Evolutionary conservation across 148 eudicot genomes (phyloP).

Genomic region (Chenopodium quinoa): DNA sequence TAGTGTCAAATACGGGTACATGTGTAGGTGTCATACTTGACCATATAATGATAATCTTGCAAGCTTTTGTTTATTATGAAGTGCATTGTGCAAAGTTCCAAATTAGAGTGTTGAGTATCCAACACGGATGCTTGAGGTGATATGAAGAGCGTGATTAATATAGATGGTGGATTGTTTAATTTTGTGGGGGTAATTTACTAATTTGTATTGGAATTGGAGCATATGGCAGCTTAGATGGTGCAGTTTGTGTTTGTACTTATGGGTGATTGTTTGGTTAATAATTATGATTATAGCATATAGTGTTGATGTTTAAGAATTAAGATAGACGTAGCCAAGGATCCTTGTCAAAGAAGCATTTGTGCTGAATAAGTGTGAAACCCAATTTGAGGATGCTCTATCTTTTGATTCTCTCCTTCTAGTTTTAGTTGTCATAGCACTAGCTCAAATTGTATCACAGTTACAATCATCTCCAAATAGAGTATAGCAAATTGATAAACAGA

Average conservation of each 20-base stretch:
- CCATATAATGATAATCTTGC: neutral
- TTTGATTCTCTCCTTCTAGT: neutral
- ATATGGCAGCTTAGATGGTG: neutral
- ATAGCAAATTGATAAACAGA: neutral
- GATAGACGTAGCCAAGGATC: neutral
- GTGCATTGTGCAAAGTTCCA: neutral
- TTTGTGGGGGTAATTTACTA: neutral
- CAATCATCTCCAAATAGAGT: neutral
- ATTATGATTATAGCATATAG: neutral
- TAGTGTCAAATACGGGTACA: neutral
- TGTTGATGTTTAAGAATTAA: neutral
- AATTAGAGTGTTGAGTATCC: neutral
- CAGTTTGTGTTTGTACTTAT: neutral
- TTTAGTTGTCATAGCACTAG: neutral
- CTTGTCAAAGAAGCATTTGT: neutral
- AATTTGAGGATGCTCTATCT: neutral
- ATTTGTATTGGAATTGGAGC: neutral
- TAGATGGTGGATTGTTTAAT: neutral
- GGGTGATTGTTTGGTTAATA: neutral
- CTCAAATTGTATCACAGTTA: neutral
- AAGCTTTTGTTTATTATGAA: neutral
- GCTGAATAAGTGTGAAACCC: neutral
- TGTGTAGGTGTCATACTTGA: neutral
- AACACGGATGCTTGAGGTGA: neutral
- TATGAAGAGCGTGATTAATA: neutral